phyloP scores from a whole-genome alignment of 257 asterid genomes.

The Solanum okadae region DNA sequence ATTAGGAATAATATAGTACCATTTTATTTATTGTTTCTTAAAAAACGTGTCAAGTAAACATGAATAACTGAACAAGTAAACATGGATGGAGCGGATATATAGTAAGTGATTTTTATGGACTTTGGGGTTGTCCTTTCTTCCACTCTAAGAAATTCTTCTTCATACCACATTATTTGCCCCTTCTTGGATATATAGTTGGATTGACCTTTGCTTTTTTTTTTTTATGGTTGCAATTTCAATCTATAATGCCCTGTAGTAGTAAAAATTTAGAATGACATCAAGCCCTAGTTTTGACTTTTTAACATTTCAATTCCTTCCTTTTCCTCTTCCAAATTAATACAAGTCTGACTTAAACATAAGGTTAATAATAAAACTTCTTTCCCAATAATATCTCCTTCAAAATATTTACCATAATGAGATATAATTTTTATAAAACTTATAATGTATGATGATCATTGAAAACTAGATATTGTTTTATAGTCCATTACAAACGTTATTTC shows the following conservation, averaged over 20 bases:
- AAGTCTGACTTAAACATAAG: background rate
- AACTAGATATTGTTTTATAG: background rate
- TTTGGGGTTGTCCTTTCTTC: background rate
- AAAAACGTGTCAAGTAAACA: background rate
- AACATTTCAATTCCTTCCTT: background rate
- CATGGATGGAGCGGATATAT: background rate
- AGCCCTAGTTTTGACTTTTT: background rate
- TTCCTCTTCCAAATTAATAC: background rate
- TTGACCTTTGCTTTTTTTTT: background rate
- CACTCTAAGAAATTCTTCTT: background rate
- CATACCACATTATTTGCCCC: background rate
- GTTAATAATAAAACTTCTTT: background rate
- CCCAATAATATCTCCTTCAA: background rate
- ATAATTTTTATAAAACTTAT: background rate
- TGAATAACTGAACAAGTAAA: background rate
- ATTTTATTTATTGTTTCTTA: background rate
- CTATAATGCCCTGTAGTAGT: background rate
- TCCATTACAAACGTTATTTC: background rate
- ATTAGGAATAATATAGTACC: background rate
- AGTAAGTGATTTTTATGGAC: background rate
- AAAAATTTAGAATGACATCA: background rate
- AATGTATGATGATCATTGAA: background rate
- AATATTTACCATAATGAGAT: background rate
- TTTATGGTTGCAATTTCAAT: background rate
- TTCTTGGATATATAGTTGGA: background rate